phyloP scores from a whole-genome alignment of 2,329 filamentous ascomycete genomes.

The Fusarium austroafricanum region DNA sequence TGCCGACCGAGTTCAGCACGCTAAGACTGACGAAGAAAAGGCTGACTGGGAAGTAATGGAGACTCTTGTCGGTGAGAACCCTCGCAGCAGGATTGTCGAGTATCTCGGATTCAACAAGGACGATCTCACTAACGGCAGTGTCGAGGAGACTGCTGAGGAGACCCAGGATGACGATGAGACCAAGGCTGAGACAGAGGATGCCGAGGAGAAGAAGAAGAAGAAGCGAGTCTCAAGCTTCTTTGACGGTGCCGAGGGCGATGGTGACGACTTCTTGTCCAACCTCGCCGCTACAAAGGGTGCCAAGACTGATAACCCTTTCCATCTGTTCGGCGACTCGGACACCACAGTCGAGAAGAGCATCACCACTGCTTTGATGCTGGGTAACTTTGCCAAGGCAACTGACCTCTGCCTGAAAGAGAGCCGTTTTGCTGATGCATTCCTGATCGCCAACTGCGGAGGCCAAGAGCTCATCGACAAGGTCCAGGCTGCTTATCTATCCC shows the following conservation, averaged over 20 bases:
- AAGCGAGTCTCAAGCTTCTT: constrained; percentile 85
- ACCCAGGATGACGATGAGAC: constrained; percentile 33
- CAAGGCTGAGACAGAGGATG: constrained; percentile 48
- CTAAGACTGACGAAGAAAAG: constrained; percentile 90
- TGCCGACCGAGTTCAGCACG: constrained; percentile 78
- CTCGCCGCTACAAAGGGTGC: constrained; percentile 89
- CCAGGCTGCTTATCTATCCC: constrained; percentile 88
- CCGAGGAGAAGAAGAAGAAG: constrained; percentile 63
- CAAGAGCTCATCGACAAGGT: constrained; percentile 95
- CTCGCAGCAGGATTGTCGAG: constrained; percentile 86
- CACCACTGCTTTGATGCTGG: constrained; percentile 87
- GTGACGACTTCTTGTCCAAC: constrained; percentile 87
- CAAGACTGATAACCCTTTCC: constrained; percentile 94
- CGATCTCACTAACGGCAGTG: constrained; percentile 63
- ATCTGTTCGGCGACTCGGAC: constrained; percentile 86
- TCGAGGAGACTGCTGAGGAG: constrained; percentile 45
- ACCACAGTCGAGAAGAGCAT: constrained; percentile 86
- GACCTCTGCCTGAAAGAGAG: constrained; percentile 90
- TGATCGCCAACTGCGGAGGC: constrained; percentile 96
- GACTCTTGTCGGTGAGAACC: constrained; percentile 85
- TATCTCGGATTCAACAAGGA: constrained; percentile 86
- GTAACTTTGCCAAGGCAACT: constrained; percentile 89
- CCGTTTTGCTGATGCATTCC: constrained; percentile 93
- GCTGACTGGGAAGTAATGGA: constrained; percentile 96
- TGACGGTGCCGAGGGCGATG: constrained; percentile 72